These are phyloP conservation scores for Knufia petricola DNA, from an alignment of 2,329 filamentous ascomycete species.

Conservation along the genomic window DNA sequence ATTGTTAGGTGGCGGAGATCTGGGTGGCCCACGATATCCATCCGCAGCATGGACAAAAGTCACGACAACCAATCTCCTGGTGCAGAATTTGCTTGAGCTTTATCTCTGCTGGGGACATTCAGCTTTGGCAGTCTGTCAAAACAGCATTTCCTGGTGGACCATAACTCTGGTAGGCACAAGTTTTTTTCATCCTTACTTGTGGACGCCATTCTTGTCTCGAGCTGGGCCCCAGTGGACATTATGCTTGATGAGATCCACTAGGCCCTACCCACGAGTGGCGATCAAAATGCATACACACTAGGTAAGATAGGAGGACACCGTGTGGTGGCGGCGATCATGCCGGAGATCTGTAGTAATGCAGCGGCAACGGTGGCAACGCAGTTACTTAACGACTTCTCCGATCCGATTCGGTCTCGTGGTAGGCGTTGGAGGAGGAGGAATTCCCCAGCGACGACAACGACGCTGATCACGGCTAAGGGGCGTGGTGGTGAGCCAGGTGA, in stretches of 20 bases:
- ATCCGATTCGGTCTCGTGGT: conserved; percentile 22
- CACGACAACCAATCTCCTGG: too few relatives aligned
- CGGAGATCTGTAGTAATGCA: conserved; percentile 11
- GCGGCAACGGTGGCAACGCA: conserved; percentile 12
- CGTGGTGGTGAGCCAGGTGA: conserved; percentile 24
- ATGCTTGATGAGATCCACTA: conserved; percentile 16
- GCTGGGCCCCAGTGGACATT: conserved; percentile 13
- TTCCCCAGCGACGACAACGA: conserved; percentile 14
- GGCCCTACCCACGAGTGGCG: neutral
- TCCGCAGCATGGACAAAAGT: too few relatives aligned
- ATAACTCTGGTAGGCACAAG: too few relatives aligned
- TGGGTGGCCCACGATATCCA: too few relatives aligned
- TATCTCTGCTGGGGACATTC: too few relatives aligned
- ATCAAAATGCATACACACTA: conserved; percentile 15
- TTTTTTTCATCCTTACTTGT: too few relatives aligned
- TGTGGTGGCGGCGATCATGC: conserved; percentile 17
- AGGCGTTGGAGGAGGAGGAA: conserved; percentile 24
- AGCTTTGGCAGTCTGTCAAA: too few relatives aligned
- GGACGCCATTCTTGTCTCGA: too few relatives aligned
- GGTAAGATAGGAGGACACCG: conserved; percentile 17
- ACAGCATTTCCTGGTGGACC: too few relatives aligned
- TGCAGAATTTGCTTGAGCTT: too few relatives aligned
- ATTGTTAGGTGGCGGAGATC: too few relatives aligned
- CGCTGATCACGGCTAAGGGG: conserved; percentile 22
- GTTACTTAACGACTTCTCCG: conserved; percentile 15